Conservation (phyloP, 192 early-diverging fungal species). For the Coemansia sp. region DNA sequence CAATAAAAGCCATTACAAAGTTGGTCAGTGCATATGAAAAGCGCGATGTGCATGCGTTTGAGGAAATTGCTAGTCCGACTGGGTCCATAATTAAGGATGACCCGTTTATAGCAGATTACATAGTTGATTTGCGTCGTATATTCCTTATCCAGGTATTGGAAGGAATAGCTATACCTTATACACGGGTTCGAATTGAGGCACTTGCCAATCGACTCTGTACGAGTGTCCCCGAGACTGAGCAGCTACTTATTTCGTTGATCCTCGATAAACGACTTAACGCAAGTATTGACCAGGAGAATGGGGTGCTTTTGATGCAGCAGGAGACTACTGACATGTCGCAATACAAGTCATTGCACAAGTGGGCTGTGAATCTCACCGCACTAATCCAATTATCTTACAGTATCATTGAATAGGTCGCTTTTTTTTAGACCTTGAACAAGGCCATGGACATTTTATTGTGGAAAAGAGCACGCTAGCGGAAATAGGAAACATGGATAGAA, state of each 20-base stretch:
- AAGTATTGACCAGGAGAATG: conserved; percentile 87
- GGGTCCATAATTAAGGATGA: conserved; percentile 80
- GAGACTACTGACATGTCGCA: conserved; percentile 35
- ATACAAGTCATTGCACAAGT: conserved; percentile 35
- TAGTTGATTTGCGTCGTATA: conserved; percentile 89
- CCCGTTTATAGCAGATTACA: conserved; percentile 84
- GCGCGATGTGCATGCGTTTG: conserved; percentile 85
- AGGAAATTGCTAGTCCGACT: conserved; percentile 75
- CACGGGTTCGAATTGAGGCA: conserved; percentile 80
- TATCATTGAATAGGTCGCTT: conserved; percentile 1
- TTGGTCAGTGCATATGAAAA: conserved; percentile 89
- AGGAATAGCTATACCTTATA: conserved; percentile 86
- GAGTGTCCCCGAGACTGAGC: conserved; percentile 73
- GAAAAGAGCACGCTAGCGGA: too few relatives aligned
- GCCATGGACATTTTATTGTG: conserved; percentile 7
- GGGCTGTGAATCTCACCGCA: conserved; percentile 28
- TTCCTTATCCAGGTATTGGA: conserved; percentile 91
- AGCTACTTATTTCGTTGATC: conserved; percentile 83
- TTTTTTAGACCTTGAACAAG: neutral
- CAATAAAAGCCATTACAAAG: conserved; percentile 92
- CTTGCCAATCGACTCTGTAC: conserved; percentile 83
- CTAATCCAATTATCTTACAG: conserved; percentile 22
- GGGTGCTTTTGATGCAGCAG: conserved; percentile 25
- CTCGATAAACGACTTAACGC: conserved; percentile 84
- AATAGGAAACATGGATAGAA: too few relatives aligned